Evolutionary conservation across 257 asterid species (phyloP).

Genomic region (Rauvolfia tetraphylla): DNA sequence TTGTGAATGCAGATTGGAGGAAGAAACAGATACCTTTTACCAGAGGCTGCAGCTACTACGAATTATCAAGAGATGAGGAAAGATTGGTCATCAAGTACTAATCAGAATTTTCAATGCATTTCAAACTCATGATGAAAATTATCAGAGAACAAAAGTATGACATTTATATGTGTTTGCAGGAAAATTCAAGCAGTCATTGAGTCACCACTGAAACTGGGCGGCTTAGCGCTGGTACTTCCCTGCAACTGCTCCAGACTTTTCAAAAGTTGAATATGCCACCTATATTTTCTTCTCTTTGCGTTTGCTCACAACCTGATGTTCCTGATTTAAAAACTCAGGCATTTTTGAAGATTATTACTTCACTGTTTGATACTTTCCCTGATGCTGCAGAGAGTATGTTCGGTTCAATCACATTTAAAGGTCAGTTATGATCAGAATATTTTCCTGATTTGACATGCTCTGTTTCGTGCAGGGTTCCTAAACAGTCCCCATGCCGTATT

Average conservation of each 20-base stretch:
- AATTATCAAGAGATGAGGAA: conserved; percentile 39
- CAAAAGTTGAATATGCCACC: neutral
- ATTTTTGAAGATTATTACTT: conserved; percentile 46
- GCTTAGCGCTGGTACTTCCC: conserved; percentile 45
- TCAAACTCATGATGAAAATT: neutral
- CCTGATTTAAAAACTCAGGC: conserved; percentile 32
- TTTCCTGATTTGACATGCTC: conserved; percentile 15
- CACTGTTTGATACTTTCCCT: conserved; percentile 66
- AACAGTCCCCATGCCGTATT: conserved; percentile 47
- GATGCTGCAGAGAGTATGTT: conserved; percentile 59
- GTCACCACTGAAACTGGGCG: conserved; percentile 74
- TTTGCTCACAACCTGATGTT: neutral
- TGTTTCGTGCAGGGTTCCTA: conserved; percentile 57
- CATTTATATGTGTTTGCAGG: conserved; percentile 34
- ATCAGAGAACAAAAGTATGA: neutral
- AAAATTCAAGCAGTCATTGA: conserved; percentile 55
- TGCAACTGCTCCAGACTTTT: neutral
- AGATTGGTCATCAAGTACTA: conserved; percentile 59
- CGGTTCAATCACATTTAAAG: conserved; percentile 1
- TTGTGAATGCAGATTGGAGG: conserved; percentile 61
- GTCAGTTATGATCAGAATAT: neutral
- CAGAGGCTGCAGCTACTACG: conserved; percentile 68
- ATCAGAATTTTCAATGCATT: neutral
- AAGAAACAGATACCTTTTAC: conserved; percentile 65
- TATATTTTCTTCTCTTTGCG: conserved; percentile 1